phyloP scores from a whole-genome alignment of 148 eudicot species.

The Cornus kousa region DNA sequence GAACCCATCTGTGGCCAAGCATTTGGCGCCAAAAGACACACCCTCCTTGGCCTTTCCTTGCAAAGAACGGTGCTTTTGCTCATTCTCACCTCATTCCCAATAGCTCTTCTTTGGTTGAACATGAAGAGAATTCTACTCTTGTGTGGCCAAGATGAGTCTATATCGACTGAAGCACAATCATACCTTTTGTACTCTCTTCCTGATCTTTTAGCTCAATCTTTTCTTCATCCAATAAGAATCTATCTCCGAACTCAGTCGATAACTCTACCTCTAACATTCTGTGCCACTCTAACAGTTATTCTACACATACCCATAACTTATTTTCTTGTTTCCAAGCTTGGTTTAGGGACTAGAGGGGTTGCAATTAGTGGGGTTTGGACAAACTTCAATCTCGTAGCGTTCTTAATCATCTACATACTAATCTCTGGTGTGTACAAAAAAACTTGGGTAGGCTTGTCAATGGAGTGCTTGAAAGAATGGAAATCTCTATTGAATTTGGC shows the following conservation, averaged over 20 bases:
- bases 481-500: constrained; percentile 37
- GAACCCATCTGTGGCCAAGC: constrained; percentile 59
- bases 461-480: constrained; percentile 44
- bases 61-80: constrained; percentile 41
- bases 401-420: constrained; percentile 28
- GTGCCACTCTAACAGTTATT: constrained; percentile 36
- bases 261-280: constrained; percentile 40
- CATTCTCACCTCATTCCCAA: constrained; percentile 25
- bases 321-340: constrained; percentile 29
- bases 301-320: constrained; percentile 44
- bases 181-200: constrained; percentile 38
- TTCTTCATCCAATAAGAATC: constrained; percentile 42
- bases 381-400: constrained; percentile 35
- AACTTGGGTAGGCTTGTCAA: constrained; percentile 40
- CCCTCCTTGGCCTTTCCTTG: constrained; percentile 37
- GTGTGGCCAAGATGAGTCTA: constrained; percentile 37
- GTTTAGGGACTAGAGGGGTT: constrained; percentile 37
- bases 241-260: constrained; percentile 47
- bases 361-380: constrained; percentile 42
- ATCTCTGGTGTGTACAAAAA: constrained; percentile 34
- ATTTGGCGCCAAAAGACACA: constrained; percentile 38
- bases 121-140: constrained; percentile 31
- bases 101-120: constrained; percentile 39
- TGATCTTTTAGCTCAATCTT: constrained; percentile 38
- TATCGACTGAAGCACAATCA: constrained; percentile 38